A percentile compares a stretch with the other conserved stretches of the same genome.
phyloP scores from a whole-genome alignment of 352 stramenopile genomes.

The Phytophthora uliginosa region DNA sequence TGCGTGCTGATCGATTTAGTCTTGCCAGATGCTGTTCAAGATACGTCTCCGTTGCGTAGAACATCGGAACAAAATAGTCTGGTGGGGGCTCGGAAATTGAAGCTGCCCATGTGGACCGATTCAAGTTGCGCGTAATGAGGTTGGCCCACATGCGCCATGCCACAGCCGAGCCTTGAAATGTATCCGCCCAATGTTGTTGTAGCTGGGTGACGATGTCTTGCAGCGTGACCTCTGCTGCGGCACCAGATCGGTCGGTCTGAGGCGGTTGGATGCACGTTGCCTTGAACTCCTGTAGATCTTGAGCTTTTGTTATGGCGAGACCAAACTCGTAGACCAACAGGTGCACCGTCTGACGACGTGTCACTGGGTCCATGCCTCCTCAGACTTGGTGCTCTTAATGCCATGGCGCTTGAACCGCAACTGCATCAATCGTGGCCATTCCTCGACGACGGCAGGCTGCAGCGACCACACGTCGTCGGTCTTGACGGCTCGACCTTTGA shows the following conservation, averaged over 20 bases:
- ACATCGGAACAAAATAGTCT: background rate
- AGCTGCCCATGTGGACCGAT: constrained; percentile 14
- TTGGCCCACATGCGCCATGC: constrained; percentile 29
- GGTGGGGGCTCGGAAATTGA: background rate
- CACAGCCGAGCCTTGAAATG: background rate
- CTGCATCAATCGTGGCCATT: constrained; percentile 25
- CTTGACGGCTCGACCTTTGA: constrained; percentile 14
- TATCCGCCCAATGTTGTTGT: constrained; percentile 1
- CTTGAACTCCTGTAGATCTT: constrained; percentile 8
- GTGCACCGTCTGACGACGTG: constrained; percentile 9
- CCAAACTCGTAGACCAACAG: constrained; percentile 27
- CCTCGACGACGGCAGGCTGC: background rate
- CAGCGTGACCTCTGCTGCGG: background rate
- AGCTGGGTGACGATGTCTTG: background rate
- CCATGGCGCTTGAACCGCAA: constrained; percentile 19
- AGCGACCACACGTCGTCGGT: constrained; percentile 16
- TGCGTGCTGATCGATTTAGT: background rate
- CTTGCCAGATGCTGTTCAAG: background rate
- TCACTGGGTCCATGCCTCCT: constrained; percentile 19
- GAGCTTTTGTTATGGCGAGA: background rate
- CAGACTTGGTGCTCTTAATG: constrained; percentile 4
- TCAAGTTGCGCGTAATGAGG: constrained; percentile 14
- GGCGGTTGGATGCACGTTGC: background rate
- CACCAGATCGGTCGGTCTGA: background rate
- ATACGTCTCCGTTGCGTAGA: background rate